Percentiles rank a stretch among this genome's conserved stretches.
These are phyloP conservation scores for Myochromella boudieri DNA, from an alignment of 768 basidiomycete species.

Conservation along the genomic window DNA sequence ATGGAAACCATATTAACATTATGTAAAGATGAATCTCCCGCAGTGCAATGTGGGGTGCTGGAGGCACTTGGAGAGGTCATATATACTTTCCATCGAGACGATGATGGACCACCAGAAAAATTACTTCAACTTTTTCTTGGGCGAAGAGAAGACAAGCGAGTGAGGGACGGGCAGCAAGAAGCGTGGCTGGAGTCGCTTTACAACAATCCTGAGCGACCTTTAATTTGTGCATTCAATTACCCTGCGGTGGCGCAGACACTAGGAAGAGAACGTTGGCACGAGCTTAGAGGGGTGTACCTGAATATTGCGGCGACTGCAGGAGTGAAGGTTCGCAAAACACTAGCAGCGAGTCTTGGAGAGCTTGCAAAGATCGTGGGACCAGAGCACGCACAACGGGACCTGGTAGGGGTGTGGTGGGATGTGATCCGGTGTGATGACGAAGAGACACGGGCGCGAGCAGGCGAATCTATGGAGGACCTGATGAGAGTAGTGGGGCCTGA, in stretches of 20 bases:
- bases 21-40: slow-evolving; percentile 57
- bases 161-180: slow-evolving; percentile 37
- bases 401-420: slow-evolving; percentile 72
- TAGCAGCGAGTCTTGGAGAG: slow-evolving; percentile 89
- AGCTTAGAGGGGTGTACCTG: slow-evolving; percentile 68
- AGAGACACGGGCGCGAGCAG: slow-evolving; percentile 69
- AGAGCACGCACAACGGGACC: slow-evolving; percentile 62
- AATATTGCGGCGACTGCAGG: slow-evolving; percentile 60
- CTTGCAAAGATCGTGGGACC: slow-evolving; percentile 82
- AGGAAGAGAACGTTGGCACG: slow-evolving; percentile 71
- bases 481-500: slow-evolving; percentile 50
- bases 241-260: slow-evolving; percentile 88
- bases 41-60: slow-evolving; percentile 77
- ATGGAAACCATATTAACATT: slow-evolving; percentile 64
- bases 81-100: slow-evolving; percentile 70
- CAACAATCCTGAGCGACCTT: slow-evolving; percentile 67
- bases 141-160: slow-evolving; percentile 39
- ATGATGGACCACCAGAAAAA: slow-evolving; percentile 67
- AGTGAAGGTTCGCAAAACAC: slow-evolving; percentile 68
- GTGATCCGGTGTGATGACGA: slow-evolving; percentile 57
- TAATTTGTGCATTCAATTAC: slow-evolving; percentile 87
- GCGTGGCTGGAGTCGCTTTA: slow-evolving; percentile 44
- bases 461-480: slow-evolving; percentile 65
- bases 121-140: slow-evolving; percentile 80
- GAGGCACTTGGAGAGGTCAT: slow-evolving; percentile 91